phyloP scores from a whole-genome alignment of 768 basidiomycete genomes.

The Phlebiopsis flavidoalba region DNA sequence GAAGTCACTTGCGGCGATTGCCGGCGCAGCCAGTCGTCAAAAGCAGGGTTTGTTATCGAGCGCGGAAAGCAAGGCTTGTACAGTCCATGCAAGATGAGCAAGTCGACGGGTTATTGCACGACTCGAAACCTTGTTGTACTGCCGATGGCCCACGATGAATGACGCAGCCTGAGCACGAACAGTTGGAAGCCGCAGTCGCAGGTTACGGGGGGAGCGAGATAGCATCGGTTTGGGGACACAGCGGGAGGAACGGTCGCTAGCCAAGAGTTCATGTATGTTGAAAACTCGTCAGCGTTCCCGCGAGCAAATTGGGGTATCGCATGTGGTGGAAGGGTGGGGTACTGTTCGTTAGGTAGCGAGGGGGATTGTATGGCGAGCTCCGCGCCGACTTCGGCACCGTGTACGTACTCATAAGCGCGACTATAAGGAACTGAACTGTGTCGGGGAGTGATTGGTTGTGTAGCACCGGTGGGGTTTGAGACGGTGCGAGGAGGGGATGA shows the following conservation, averaged over 20 bases:
- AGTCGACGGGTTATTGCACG: conserved; percentile 32
- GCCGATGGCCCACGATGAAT: conserved; percentile 44
- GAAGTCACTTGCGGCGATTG: background rate
- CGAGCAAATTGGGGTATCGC: background rate
- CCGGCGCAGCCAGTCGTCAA: conserved; percentile 10
- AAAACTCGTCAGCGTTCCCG: conserved; percentile 17
- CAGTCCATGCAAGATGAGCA: conserved; percentile 58
- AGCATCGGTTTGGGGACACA: conserved; percentile 12
- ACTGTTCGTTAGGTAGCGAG: conserved; percentile 19
- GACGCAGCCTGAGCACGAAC: conserved; percentile 60
- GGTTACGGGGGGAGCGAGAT: conserved; percentile 40
- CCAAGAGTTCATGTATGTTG: conserved; percentile 22
- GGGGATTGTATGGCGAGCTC: conserved; percentile 6
- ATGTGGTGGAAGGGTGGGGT: background rate
- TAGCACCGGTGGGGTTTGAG: conserved; percentile 41
- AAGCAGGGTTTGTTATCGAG: conserved; percentile 29
- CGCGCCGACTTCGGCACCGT: conserved; percentile 27
- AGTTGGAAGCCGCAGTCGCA: conserved; percentile 63
- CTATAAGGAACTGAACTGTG: conserved; percentile 59
- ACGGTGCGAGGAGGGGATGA: conserved; percentile 37
- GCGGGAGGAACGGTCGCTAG: conserved; percentile 9
- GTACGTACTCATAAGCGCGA: conserved; percentile 54
- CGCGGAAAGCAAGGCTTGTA: conserved; percentile 49
- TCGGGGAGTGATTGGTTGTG: conserved; percentile 39
- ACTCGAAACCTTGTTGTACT: conserved; percentile 4